A percentile compares a stretch with the other conserved stretches of the same genome.
Evolutionary conservation across 2,329 filamentous ascomycete species (phyloP).

Genomic region (Calcarisporium arbuscula): DNA sequence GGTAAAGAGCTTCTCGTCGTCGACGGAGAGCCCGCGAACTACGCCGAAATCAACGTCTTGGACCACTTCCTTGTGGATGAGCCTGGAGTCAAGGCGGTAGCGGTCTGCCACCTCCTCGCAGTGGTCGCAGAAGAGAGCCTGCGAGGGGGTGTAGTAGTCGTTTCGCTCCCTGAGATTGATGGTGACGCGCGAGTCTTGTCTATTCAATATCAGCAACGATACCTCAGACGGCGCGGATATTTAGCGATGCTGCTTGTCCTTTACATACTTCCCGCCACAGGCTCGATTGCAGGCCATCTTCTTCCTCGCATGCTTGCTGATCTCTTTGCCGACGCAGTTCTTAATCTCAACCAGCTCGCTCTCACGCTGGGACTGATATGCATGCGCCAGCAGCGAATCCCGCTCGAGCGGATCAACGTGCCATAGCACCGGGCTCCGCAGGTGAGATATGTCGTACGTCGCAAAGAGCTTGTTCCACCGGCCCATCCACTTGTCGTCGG

Average conservation of each 20-base stretch:
- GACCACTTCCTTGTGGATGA: constrained; percentile 58
- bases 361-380: constrained; percentile 54
- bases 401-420: constrained; percentile 71
- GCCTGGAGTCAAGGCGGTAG: constrained; percentile 37
- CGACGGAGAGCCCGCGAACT: constrained; percentile 34
- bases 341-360: constrained; percentile 62
- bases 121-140: constrained; percentile 55
- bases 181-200: constrained; percentile 38
- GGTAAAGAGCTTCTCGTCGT: constrained; percentile 56
- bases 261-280: constrained; percentile 36
- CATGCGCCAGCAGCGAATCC: constrained; percentile 65
- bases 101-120: constrained; percentile 50
- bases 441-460: constrained; percentile 61
- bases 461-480: constrained; percentile 66
- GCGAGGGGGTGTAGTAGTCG: constrained; percentile 63
- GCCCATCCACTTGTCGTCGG: constrained; percentile 58
- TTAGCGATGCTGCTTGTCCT: background rate
- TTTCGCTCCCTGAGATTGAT: constrained; percentile 63
- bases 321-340: constrained; percentile 70
- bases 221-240: background rate
- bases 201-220: constrained; percentile 18
- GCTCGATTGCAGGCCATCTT: constrained; percentile 32
- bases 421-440: constrained; percentile 78
- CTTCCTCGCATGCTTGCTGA: constrained; percentile 68
- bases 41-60: constrained; percentile 54